Base-by-base conservation (phyloP, 305 asterid genomes). In the Fraxinus platypoda region DNA sequence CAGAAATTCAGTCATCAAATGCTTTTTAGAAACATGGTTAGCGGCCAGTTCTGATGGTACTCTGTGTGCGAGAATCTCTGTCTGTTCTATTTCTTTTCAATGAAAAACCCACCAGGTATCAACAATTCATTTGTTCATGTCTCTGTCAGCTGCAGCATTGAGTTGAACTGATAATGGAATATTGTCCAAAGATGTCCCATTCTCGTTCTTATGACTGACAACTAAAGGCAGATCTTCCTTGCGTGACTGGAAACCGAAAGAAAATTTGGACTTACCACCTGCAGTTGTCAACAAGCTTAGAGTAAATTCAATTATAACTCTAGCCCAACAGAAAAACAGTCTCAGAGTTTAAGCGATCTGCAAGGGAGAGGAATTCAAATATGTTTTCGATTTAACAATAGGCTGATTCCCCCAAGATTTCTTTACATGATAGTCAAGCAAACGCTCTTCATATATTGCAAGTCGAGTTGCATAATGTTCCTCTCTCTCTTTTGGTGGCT, bases 1-100 rank as follows among this genome's bases (percentile, higher is more conserved):
- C 54, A 89, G 90, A 87, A 90, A 87, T 79, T 94, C 94, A 76
- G 93, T 90, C 94, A 91, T 87, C 52, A 96, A 92, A 82, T 87
- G 90, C 84, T 82, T 88, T 80, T 79, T 84, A 34, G 49, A 72
- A 54, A 84, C 86, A 81, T 81, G 84, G 75, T 82, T 83, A 77
- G 81, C 81, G 76, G 78, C 78, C 80, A 78, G 82, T 81, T 88
- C 92, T 81, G 86, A 78, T 74, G 90, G 86, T 64, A 84, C 79
- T 31, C 34, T 31, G 34, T 3, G 34, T 52, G 46, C 43, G 78
- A 70, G 38, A 54, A 82, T 82, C 82, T 81, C 84, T 46, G 75
- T 78, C 82, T 81, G 85, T 74, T 86, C 86, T 19, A 78, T 37
- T 64, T 89, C 89, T 75, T 86, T 68, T 85, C 83, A 91, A 71